Conservation (phyloP, 306 rosid species). For the Cucumis sativus region Cucumber_9930_V3 NC_026658.2:25633001-25633500, state of each 20-base stretch:
- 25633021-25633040: slow-evolving; percentile 72
- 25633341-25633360: no score
- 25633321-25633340: no score
- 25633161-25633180: background rate
- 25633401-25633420: no score
- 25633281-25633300: background rate
- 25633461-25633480: background rate
- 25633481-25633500: background rate
- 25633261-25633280: no score
- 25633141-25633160: background rate
- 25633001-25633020: background rate
- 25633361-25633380: no score
- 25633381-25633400: no score
- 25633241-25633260: background rate
- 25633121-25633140: background rate
- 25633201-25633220: no score
- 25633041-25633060: slow-evolving; percentile 72
- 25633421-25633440: no score
- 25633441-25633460: no score
- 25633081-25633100: background rate
- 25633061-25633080: background rate
- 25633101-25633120: background rate
- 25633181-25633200: no score
- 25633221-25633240: background rate
- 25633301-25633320: background rate